Evolutionary conservation across 306 rosid genomes (phyloP).

Genomic region (Corylus heterophylla): DNA sequence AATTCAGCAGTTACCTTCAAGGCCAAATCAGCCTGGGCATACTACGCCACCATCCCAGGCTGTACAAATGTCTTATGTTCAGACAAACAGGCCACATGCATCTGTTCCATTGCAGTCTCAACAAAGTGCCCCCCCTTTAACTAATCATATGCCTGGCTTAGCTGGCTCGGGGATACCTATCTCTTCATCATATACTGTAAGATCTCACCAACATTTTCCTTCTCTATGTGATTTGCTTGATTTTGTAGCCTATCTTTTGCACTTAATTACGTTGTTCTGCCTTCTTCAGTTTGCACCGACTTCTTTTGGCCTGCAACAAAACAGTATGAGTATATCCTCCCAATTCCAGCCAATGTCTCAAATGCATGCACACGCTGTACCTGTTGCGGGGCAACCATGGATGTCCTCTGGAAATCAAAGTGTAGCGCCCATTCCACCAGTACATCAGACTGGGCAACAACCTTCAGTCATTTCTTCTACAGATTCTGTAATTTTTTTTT

Average conservation of each 20-base stretch:
- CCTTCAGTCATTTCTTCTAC: slow-evolving; percentile 49
- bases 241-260: slow-evolving; percentile 16
- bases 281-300: slow-evolving; percentile 61
- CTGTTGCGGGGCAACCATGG: slow-evolving; percentile 77
- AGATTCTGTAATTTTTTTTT: slow-evolving; percentile 51
- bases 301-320: slow-evolving; percentile 63
- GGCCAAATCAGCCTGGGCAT: slow-evolving; percentile 74
- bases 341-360: slow-evolving; percentile 79
- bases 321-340: slow-evolving; percentile 51
- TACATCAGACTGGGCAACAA: slow-evolving; percentile 65
- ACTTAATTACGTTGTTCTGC: slow-evolving; percentile 15
- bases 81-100: slow-evolving; percentile 67
- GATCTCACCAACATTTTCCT: slow-evolving; percentile 20
- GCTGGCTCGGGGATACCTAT: slow-evolving; percentile 64
- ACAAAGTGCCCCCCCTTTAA: slow-evolving; percentile 61
- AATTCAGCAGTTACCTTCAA: slow-evolving; percentile 71
- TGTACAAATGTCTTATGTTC: slow-evolving; percentile 64
- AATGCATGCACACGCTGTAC: slow-evolving; percentile 53
- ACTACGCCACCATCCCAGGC: slow-evolving; percentile 63
- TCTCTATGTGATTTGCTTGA: slow-evolving; percentile 2
- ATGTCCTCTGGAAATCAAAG: slow-evolving; percentile 65
- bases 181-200: slow-evolving; percentile 74
- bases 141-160: slow-evolving; percentile 76
- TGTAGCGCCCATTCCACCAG: slow-evolving; percentile 44
- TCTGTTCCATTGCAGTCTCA: slow-evolving; percentile 69